These are phyloP conservation scores for Globisporangium viniferum DNA, from an alignment of 352 stramenopile species.

Conservation along the genomic window DNA sequence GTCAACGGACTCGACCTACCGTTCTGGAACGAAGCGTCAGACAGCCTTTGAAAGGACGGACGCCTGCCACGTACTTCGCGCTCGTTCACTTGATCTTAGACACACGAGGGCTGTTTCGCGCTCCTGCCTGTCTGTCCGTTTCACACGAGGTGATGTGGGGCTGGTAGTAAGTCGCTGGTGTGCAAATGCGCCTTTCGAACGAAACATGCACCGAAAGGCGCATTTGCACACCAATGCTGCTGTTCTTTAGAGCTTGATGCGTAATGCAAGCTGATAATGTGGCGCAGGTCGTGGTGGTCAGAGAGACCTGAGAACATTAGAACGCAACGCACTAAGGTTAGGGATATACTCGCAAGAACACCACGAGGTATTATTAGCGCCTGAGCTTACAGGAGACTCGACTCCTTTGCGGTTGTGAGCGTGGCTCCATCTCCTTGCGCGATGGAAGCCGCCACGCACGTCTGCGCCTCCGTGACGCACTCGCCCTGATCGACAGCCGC, in stretches of 20 bases:
- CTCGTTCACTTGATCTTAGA: not conserved
- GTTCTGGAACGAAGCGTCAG: not conserved
- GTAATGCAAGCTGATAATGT: not conserved
- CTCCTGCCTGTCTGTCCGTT: too few relatives aligned
- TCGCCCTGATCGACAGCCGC: not conserved
- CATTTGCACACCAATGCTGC: too few relatives aligned
- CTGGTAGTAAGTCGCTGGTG: too few relatives aligned
- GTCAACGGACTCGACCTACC: not conserved
- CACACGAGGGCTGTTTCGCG: too few relatives aligned
- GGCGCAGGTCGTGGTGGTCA: too few relatives aligned
- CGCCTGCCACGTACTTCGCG: not conserved
- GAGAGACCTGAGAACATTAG: not conserved
- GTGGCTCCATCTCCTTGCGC: not conserved
- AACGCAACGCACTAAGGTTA: too few relatives aligned
- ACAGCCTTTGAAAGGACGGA: not conserved
- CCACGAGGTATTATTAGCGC: too few relatives aligned
- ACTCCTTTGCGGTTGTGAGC: not conserved
- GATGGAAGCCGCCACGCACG: not conserved
- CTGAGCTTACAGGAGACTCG: not conserved
- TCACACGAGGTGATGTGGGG: too few relatives aligned
- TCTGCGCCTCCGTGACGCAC: conserved; percentile 2
- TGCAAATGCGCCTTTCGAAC: too few relatives aligned
- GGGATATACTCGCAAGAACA: too few relatives aligned
- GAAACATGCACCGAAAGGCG: too few relatives aligned
- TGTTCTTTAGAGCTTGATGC: too few relatives aligned